Conservation (phyloP, 192 early-diverging fungal species). For the Backusella liffmaniae region DNA sequence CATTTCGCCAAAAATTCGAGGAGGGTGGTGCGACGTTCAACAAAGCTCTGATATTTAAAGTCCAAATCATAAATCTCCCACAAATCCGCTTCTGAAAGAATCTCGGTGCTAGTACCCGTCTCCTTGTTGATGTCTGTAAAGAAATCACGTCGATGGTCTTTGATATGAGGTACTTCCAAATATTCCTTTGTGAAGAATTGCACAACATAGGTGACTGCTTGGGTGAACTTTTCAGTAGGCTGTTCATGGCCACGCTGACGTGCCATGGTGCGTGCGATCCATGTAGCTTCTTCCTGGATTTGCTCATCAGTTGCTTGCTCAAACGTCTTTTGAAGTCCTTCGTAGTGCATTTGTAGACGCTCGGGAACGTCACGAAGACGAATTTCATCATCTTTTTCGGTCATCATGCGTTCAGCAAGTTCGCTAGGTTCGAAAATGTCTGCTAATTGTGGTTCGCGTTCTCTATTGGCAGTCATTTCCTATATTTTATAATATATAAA, state of each 20-base stretch:
- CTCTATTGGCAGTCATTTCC: constrained; percentile 16
- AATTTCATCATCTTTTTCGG: constrained; percentile 88
- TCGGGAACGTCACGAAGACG: constrained; percentile 88
- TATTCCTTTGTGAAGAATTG: constrained; percentile 74
- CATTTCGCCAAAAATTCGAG: constrained; percentile 51
- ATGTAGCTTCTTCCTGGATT: constrained; percentile 63
- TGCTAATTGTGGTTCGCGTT: constrained; percentile 56
- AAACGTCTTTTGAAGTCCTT: constrained; percentile 36
- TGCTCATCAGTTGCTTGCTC: constrained; percentile 54
- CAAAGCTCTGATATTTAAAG: constrained; percentile 68
- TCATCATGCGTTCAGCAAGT: constrained; percentile 86
- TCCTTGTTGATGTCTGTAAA: constrained; percentile 52
- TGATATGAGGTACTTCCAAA: constrained; percentile 91
- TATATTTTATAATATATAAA: background rate
- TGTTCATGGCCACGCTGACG: constrained; percentile 19
- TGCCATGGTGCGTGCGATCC: constrained; percentile 43
- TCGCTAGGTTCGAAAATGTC: constrained; percentile 83
- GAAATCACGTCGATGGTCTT: constrained; percentile 83
- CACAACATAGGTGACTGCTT: constrained; percentile 50
- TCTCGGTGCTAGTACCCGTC: constrained; percentile 46
- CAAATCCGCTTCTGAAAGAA: constrained; percentile 67
- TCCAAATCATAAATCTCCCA: constrained; percentile 92
- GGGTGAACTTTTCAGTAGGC: constrained; percentile 20
- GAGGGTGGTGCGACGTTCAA: constrained; percentile 57
- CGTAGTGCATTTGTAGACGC: constrained; percentile 77